Percentiles rank a stretch among this genome's conserved stretches.
phyloP scores from a whole-genome alignment of 192 early-diverging fungal species.

The Chytriomyces confervae region DNA sequence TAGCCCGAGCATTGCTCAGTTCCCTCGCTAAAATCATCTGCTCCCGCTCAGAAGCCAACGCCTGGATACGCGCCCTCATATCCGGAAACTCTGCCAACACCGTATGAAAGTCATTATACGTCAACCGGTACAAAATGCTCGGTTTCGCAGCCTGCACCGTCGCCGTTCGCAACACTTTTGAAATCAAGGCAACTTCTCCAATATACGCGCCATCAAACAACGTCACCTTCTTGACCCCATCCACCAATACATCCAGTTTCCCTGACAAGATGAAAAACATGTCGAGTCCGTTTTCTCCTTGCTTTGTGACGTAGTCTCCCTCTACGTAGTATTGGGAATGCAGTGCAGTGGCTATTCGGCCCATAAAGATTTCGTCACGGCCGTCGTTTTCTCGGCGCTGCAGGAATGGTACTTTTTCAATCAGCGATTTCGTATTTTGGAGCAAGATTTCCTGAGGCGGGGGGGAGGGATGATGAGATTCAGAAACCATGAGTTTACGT shows the following conservation, averaged over 20 bases:
- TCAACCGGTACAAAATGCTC: conserved; percentile 25
- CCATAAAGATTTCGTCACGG: conserved; percentile 50
- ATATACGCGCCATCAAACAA: conserved; percentile 33
- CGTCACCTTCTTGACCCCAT: conserved; percentile 29
- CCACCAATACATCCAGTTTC: conserved; percentile 46
- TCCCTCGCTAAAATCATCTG: background rate
- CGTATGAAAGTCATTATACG: conserved; percentile 19
- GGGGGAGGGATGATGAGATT: background rate
- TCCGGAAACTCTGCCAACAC: conserved; percentile 33
- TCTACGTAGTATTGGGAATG: conserved; percentile 26
- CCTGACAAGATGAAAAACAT: conserved; percentile 60
- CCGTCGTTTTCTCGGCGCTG: conserved; percentile 47
- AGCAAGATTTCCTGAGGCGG: conserved; percentile 55
- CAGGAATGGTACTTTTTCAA: conserved; percentile 55
- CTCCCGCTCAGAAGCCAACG: background rate
- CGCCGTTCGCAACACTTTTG: conserved; percentile 33
- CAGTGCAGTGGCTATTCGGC: conserved; percentile 43
- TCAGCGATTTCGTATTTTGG: conserved; percentile 48
- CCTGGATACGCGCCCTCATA: conserved; percentile 26
- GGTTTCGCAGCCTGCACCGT: conserved; percentile 24
- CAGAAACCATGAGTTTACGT: background rate
- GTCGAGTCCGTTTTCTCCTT: conserved; percentile 43
- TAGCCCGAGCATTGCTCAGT: too few species aligned
- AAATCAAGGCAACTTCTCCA: conserved; percentile 35
- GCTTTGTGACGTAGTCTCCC: conserved; percentile 34